These are phyloP conservation scores for Trametes sp. DNA, from an alignment of 1,284 basidiomycete genomes.

Conservation along the genomic window DNA sequence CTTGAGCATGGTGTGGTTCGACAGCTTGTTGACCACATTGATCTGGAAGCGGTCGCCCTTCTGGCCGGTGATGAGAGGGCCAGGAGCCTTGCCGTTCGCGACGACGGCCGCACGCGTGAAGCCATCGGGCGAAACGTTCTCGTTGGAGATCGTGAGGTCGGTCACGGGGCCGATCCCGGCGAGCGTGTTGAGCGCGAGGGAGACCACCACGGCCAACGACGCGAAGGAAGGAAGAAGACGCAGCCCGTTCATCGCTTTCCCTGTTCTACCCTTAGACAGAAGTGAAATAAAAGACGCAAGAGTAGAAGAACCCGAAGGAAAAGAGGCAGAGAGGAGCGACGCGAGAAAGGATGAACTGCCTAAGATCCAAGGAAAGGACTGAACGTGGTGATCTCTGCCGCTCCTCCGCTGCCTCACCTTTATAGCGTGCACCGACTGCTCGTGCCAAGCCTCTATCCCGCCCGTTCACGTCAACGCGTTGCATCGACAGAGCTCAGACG, in stretches of 20 bases:
- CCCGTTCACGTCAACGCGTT: neutral
- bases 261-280: neutral
- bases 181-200: constrained; percentile 6
- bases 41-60: constrained; percentile 41
- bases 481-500: neutral
- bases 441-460: neutral
- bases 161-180: constrained; percentile 32
- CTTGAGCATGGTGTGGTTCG: constrained; percentile 44
- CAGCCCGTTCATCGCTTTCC: constrained; percentile 4
- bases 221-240: constrained; percentile 7
- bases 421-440: constrained; percentile 4
- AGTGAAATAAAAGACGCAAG: neutral
- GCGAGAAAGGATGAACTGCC: constrained; percentile 1
- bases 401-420: neutral
- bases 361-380: neutral
- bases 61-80: constrained; percentile 36
- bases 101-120: constrained; percentile 34
- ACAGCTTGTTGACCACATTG: constrained; percentile 46
- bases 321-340: neutral
- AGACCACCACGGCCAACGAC: constrained; percentile 11
- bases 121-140: constrained; percentile 34
- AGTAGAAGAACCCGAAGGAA: neutral
- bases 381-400: neutral
- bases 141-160: constrained; percentile 32
- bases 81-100: constrained; percentile 37